Percentiles rank a stretch among this genome's conserved stretches.
Conservation (phyloP, 495 filamentous ascomycete species). For the Jackrogersella minutella region DNA sequence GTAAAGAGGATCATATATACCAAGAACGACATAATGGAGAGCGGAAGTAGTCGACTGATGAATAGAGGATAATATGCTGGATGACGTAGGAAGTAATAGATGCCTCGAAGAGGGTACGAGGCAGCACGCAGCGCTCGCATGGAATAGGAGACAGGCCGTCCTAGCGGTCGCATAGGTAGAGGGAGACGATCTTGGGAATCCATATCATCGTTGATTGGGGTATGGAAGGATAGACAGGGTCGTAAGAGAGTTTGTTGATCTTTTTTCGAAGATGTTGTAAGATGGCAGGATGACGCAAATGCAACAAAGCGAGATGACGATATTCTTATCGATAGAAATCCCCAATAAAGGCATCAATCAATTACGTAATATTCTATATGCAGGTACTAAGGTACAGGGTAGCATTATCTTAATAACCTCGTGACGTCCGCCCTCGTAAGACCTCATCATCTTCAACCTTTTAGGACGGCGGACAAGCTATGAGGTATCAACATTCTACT, state of each 20-base stretch:
- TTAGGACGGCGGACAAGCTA: too few species aligned
- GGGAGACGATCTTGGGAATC: constrained; percentile 33
- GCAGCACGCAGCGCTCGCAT: constrained; percentile 44
- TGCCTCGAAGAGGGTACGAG: constrained; percentile 63
- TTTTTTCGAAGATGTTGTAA: constrained; percentile 4
- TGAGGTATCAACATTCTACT: background rate
- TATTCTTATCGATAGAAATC: constrained; percentile 7
- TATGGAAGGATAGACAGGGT: background rate
- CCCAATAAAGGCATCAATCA: background rate
- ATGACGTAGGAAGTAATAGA: constrained; percentile 77
- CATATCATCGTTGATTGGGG: constrained; percentile 29
- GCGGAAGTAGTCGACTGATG: constrained; percentile 70
- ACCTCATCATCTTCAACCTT: too few species aligned
- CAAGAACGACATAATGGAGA: constrained; percentile 74
- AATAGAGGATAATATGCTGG: constrained; percentile 73
- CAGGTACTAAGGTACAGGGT: too few species aligned
- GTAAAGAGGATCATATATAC: constrained; percentile 80
- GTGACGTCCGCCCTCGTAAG: too few species aligned
- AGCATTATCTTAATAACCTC: too few species aligned
- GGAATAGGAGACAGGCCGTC: constrained; percentile 42
- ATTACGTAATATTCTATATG: too few species aligned
- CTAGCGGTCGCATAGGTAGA: constrained; percentile 38
- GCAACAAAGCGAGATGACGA: background rate
- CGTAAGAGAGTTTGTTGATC: background rate
- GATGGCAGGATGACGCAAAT: background rate